Evolutionary conservation across 768 basidiomycete species (phyloP), one percentile per base, ranked within the genome.

Genomic region (Leccinum variicolor): DNA sequence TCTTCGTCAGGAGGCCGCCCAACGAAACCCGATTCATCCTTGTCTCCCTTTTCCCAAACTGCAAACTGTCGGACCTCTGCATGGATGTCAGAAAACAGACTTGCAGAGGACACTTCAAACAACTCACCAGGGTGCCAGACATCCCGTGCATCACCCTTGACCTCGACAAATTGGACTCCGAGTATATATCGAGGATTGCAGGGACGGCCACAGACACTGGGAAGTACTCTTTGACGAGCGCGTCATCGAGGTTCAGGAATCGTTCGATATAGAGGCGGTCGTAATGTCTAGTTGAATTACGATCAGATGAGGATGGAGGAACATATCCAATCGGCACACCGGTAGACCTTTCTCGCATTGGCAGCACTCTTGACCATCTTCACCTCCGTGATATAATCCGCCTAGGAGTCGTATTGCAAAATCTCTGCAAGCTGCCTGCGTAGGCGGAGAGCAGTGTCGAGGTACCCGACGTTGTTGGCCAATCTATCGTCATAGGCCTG

Each of bases 161-260:
- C 59, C 53, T 77, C 75, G 3, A 75, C 68, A 62, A 93, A 91
- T 59, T 78, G 75, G 39, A 94, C 89, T n/a, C 87, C 81, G 23
- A 94, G 69, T 94, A 94, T 64, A 93, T 90, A 15, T 82, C 74
- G 43, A 94, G 77, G 62, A 94, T 90, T 4, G 86, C 79, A 6
- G 90, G 87, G 11, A 94, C 86, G 41, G 94, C 86, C 14, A 86
- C 81, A 2, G 84, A 77, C 6, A 93, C 92, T 2, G 91, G 90
- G 81, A 94, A 93, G 71, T 93, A 91, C 69, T 93, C 87, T 73
- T 93, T 92, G 61, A 94, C 84, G 13, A 86, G 74, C 58, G 81
- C 80, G 60, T 89, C 86, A 64, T 93, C 90, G 33, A 92, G 77
- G 41, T 80, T 78, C 14, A 92, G 77, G 17, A 77, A 77, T 64